phyloP scores from a whole-genome alignment of 805 yeast species.

The Babjeviella inositovora region DNA sequence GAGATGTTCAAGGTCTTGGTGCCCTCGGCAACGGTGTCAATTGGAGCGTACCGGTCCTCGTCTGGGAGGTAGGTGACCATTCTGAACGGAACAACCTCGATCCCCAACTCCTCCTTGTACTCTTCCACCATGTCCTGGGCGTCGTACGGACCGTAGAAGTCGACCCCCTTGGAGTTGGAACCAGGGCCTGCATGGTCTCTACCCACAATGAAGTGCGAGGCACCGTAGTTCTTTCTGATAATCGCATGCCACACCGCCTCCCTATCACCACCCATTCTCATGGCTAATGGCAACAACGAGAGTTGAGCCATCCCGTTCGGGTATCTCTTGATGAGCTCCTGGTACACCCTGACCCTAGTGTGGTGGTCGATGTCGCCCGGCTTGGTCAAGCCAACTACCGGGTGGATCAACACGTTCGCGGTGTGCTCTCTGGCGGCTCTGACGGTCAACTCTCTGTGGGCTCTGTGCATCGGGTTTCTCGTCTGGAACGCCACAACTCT shows the following conservation, averaged over 20 bases:
- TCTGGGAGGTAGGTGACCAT: constrained; percentile 95
- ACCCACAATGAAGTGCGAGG: constrained; percentile 93
- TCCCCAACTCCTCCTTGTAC: constrained; percentile 63
- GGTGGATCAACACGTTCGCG: constrained; percentile 82
- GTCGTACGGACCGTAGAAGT: constrained; percentile 93
- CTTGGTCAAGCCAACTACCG: constrained; percentile 92
- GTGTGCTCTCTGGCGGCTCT: constrained; percentile 91
- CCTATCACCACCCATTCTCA: constrained; percentile 99
- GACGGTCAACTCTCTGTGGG: constrained; percentile 90
- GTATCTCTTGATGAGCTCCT: constrained; percentile 80
- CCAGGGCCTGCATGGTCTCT: constrained; percentile 99
- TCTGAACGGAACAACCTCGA: constrained; percentile 89
- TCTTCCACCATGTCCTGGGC: constrained; percentile 81
- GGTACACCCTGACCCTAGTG: constrained; percentile 90
- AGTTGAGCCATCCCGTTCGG: constrained; percentile 89
- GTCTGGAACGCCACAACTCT: constrained; percentile 94
- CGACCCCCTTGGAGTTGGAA: constrained; percentile 70
- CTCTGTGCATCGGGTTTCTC: constrained; percentile 97
- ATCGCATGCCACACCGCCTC: constrained; percentile 98
- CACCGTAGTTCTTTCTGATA: constrained; percentile 92
- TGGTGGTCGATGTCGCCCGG: constrained; percentile 98
- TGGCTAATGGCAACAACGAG: constrained; percentile 82
- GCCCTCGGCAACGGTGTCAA: constrained; percentile 73
- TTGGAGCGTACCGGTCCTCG: constrained; percentile 88
- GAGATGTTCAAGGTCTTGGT: constrained; percentile 80